Evolutionary conservation across 1,139 yeast genomes (phyloP), one percentile per base, ranked within the genome.

Genomic region (Hansenula anomala): DNA sequence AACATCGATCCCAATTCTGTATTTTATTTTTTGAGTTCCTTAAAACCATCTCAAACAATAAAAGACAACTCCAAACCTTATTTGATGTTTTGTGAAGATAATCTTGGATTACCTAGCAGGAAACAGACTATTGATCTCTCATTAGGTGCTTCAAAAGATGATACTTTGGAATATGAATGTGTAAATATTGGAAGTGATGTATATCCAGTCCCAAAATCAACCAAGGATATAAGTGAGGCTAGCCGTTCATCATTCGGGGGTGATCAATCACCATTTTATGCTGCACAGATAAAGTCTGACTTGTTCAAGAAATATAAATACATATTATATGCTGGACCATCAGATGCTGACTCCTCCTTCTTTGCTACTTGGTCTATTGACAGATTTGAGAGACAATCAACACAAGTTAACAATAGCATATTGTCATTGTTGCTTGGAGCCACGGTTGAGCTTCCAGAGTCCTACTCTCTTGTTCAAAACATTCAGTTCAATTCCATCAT

Each of bases 211-310:
- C 88, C 89, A 1, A 60, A 71, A 28, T 69, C 84, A 0, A 41
- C 58, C 4, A 34, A 46, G 1, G 50, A 53, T 25, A 53, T 63
- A 16, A 11, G 9, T 0, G 37, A 39, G 1, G 54, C 64, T 6
- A 57, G 64, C 7, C 78, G 74, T 30, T 78, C 87, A 0, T 74
- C 83, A 0, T 49, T 65, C 33, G 81, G 73, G 12, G 83, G 75
- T 3, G 62, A 63, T 0, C 37, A 50, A 5, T 31, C 51, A 6
- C 82, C 87, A 4, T 75, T 72, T 49, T 58, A 71, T 45, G 68
- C 73, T 8, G 33, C 78, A 3, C 67, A 67, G 39, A 57, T 72
- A 19, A 61, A 68, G 22, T 48, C 66, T 2, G 48, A 61, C 4
- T 50, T 61, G 2, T 46, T 77, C 11, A n/a, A 32, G 7, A 52